A percentile compares a stretch with the other conserved stretches of the same genome.
Evolutionary conservation across 345 rosid genomes (phyloP).

Genomic region (Euclidium syriacum): DNA sequence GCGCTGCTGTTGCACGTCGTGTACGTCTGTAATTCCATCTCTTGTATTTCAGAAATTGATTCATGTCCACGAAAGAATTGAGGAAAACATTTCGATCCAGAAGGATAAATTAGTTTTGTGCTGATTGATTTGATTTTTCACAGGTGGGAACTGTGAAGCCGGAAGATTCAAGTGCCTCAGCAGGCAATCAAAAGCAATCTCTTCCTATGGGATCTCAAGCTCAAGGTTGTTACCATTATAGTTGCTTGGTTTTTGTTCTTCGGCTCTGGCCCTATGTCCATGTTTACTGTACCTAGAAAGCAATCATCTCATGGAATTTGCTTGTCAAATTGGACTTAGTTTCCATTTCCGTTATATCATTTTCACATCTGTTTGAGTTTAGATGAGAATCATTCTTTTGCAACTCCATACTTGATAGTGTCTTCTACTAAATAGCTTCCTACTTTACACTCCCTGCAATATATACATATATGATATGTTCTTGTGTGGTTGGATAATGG

Average conservation of each 20-base stretch:
- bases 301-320: background rate
- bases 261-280: background rate
- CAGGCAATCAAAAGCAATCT: conserved; percentile 34
- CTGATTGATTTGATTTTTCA: conserved; percentile 1
- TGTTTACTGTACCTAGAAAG: background rate
- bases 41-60: background rate
- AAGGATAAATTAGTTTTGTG: background rate
- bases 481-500: background rate
- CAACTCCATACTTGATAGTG: background rate
- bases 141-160: conserved; percentile 54
- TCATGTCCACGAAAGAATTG: background rate
- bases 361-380: background rate
- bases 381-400: background rate
- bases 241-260: background rate
- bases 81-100: background rate
- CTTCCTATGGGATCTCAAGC: conserved; percentile 30
- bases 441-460: background rate
- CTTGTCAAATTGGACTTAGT: background rate
- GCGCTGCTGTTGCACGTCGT: conserved; percentile 61
- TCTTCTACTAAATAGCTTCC: background rate
- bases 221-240: conserved; percentile 28
- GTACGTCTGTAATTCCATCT: conserved; percentile 16
- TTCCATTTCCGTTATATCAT: background rate
- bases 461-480: background rate
- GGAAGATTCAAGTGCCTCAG: conserved; percentile 40